These are phyloP conservation scores for Vigna hirtella DNA, from an alignment of 306 rosid genomes.

Conservation along the genomic window DNA sequence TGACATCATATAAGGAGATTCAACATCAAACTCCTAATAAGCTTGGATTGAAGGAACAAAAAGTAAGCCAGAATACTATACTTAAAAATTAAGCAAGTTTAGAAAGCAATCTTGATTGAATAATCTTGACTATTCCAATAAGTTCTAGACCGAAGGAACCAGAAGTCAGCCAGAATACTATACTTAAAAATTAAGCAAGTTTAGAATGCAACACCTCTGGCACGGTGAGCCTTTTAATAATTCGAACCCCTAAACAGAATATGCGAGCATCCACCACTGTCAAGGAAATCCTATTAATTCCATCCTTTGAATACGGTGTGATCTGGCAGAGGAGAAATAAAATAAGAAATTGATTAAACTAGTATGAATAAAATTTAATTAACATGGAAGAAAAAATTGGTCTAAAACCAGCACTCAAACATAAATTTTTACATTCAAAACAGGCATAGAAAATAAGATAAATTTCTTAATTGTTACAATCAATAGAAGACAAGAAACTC, in stretches of 20 bases:
- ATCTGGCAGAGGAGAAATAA: slow-evolving; percentile 67
- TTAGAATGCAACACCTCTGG: slow-evolving; percentile 69
- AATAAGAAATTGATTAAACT: slow-evolving; percentile 35
- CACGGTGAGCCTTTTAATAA: slow-evolving; percentile 77
- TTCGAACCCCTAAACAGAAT: slow-evolving; percentile 96
- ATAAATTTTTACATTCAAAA: slow-evolving; percentile 30
- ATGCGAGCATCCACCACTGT: slow-evolving; percentile 84
- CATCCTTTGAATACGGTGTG: slow-evolving; percentile 77
- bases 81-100: neutral
- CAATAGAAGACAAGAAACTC: slow-evolving; percentile 53
- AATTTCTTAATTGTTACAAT: slow-evolving; percentile 13
- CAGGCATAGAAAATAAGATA: neutral
- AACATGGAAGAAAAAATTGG: neutral
- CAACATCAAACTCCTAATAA: slow-evolving; percentile 17
- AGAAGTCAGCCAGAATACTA: slow-evolving; percentile 6
- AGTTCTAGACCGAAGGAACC: slow-evolving; percentile 20
- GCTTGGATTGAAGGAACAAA: slow-evolving; percentile 25
- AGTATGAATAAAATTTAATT: slow-evolving; percentile 21
- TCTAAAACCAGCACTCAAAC: slow-evolving; percentile 17
- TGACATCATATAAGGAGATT: neutral
- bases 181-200: slow-evolving; percentile 8
- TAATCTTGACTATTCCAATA: neutral
- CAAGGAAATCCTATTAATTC: slow-evolving; percentile 85
- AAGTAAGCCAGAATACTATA: slow-evolving; percentile 2
- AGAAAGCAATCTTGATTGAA: neutral